A percentile compares a stretch with the other conserved stretches of the same genome.
Evolutionary conservation across 1,284 basidiomycete genomes (phyloP).

Genomic region (Chalciporus piperatoides): DNA sequence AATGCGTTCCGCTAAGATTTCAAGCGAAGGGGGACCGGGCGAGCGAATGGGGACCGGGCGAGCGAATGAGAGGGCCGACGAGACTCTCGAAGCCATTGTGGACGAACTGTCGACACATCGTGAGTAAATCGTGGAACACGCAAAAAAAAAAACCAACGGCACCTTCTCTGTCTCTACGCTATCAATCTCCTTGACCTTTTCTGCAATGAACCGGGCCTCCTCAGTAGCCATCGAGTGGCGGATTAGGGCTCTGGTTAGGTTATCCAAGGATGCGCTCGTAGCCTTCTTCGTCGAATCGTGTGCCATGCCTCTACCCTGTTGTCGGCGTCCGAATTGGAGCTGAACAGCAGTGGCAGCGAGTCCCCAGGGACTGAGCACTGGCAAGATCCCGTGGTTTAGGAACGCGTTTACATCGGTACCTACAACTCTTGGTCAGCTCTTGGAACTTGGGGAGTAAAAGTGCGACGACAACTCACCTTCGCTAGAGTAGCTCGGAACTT

Average conservation of each 20-base stretch:
- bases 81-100: constrained; percentile 70
- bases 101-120: constrained; percentile 51
- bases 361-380: constrained; percentile 75
- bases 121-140: not conserved
- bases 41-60: constrained; percentile 35
- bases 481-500: constrained; percentile 57
- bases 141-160: not conserved
- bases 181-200: constrained; percentile 69
- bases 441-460: not conserved
- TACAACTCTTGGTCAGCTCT: constrained; percentile 12
- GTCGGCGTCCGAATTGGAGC: constrained; percentile 68
- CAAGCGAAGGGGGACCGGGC: constrained; percentile 25
- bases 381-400: constrained; percentile 59
- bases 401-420: constrained; percentile 45
- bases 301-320: constrained; percentile 62
- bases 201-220: constrained; percentile 75
- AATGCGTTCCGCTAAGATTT: constrained; percentile 39
- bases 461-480: constrained; percentile 34
- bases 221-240: constrained; percentile 68
- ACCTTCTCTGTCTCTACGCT: constrained; percentile 66
- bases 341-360: constrained; percentile 75
- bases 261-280: constrained; percentile 56
- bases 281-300: constrained; percentile 50
- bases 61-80: constrained; percentile 48
- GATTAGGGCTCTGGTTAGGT: constrained; percentile 61